Base-by-base conservation (phyloP, 2,329 filamentous ascomycete species). In the Colletotrichum neosansevieriae region DNA sequence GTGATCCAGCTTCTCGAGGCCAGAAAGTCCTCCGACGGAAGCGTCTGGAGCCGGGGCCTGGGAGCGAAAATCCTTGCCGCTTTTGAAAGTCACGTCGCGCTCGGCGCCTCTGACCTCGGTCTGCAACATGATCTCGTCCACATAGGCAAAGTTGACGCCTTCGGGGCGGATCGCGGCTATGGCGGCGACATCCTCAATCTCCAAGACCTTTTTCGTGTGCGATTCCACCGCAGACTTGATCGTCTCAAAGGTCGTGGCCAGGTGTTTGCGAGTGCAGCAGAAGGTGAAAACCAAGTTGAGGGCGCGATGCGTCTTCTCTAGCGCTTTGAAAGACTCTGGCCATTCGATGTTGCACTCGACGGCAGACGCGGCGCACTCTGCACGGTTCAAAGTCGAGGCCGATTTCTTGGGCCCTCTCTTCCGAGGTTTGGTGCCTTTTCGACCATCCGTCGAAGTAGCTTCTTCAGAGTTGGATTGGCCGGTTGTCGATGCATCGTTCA, bases 271-370 rank as follows among this genome's bases (percentile, higher is more conserved):
- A 1, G 95, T 95, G 76, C 91, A 96, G 81, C 94, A 97, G 76
- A 99, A 98, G 0, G 96, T 98, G 74, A 94, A 97, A 1, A 98
- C 94, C 2, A 98, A 82, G 74, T 97, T 99, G 68, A 99, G 81
- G 1, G 96, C 95, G 69, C 90, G 88, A 77, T 98, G 92, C 0
- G 91, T 92, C 76, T 91, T 90, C 29, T 91, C 89, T 9, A 98
- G 85, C 47, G 84, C 83, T 64, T 88, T 91, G 78, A 98, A 93
- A 51, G 86, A 83, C 1, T 88, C 85, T 0, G 94, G 94, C 94
- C 95, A 98, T 56, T 82, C 80, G 32, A 83, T 79, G 24, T 75
- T 69, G 63, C 81, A 81, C 9, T 76, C 71, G n/a, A 76, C 72
- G 10, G 68, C 44, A 56, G 56, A 38, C 17, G 21, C 32, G 58